Evolutionary conservation across 2,329 filamentous ascomycete species (phyloP).

Genomic region (Neurospora sp.): DNA sequence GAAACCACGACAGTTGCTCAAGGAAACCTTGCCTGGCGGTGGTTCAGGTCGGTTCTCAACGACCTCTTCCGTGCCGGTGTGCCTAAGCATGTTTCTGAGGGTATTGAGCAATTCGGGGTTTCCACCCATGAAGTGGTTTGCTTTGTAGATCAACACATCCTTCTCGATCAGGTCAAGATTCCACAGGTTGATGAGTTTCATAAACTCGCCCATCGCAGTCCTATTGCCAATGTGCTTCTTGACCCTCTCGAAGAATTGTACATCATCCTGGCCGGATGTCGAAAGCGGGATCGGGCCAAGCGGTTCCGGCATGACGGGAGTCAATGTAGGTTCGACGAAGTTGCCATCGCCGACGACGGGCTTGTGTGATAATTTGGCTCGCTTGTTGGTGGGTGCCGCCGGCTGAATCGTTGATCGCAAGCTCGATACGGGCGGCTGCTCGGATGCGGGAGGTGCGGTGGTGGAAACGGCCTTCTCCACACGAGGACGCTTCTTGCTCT

Average conservation of each 20-base stretch:
- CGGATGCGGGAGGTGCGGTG: conserved; percentile 30
- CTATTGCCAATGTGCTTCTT: conserved; percentile 96
- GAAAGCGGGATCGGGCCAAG: conserved; percentile 65
- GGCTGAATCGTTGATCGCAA: conserved; percentile 26
- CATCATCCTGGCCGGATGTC: conserved; percentile 72
- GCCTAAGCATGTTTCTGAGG: conserved; percentile 76
- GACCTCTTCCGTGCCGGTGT: conserved; percentile 65
- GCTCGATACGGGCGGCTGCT: conserved; percentile 29
- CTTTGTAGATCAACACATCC: conserved; percentile 71
- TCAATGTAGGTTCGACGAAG: conserved; percentile 73
- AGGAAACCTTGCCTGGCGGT: conserved; percentile 72
- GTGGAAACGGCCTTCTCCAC: conserved; percentile 43
- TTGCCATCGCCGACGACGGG: conserved; percentile 44
- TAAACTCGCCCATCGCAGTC: conserved; percentile 84
- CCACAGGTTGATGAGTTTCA: conserved; percentile 94
- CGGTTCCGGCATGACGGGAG: conserved; percentile 79
- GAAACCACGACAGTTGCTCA: conserved; percentile 91
- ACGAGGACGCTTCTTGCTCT: conserved; percentile 78
- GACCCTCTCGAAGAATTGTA: conserved; percentile 89
- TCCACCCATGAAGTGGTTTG: conserved; percentile 73
- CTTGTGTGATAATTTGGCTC: conserved; percentile 65
- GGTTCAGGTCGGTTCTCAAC: conserved; percentile 70
- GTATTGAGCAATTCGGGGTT: conserved; percentile 82
- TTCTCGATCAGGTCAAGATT: conserved; percentile 87
- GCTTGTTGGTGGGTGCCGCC: conserved; percentile 38